A percentile compares a stretch with the other conserved stretches of the same genome.
These are phyloP conservation scores for Fennellomyces sp. DNA, from an alignment of 371 early-diverging fungal species.

Conservation along the genomic window DNA sequence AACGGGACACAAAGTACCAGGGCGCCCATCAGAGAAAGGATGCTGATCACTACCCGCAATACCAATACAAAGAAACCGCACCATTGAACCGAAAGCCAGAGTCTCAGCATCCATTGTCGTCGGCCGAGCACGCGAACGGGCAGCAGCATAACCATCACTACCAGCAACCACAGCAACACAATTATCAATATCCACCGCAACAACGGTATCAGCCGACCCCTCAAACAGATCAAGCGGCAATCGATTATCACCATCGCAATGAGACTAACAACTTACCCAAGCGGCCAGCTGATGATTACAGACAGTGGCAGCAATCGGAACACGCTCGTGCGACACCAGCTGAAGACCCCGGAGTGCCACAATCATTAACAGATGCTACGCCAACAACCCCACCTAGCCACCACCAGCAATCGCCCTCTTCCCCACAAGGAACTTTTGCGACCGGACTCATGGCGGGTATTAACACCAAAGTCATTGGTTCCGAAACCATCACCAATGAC, in stretches of 20 bases:
- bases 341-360: background rate
- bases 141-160: slow-evolving; percentile 1
- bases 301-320: background rate
- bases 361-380: background rate
- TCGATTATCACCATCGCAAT: background rate
- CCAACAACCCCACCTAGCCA: background rate
- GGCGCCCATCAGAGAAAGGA: slow-evolving; percentile 9
- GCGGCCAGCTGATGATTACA: background rate
- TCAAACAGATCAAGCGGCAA: background rate
- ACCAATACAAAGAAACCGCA: background rate
- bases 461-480: slow-evolving; percentile 62
- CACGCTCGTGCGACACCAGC: background rate
- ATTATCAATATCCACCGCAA: slow-evolving; percentile 3
- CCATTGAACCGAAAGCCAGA: background rate
- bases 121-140: background rate
- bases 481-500: slow-evolving; percentile 66
- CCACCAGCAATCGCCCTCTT: slow-evolving; percentile 8
- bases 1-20: slow-evolving; percentile 14
- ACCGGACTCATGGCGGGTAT: slow-evolving; percentile 35
- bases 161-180: background rate
- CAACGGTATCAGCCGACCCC: background rate
- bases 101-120: background rate
- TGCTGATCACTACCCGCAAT: background rate
- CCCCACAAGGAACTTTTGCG: slow-evolving; percentile 18
- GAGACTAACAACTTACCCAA: background rate